Base-by-base conservation (phyloP, 768 basidiomycete species). In the Phylloporus sp. region DNA sequence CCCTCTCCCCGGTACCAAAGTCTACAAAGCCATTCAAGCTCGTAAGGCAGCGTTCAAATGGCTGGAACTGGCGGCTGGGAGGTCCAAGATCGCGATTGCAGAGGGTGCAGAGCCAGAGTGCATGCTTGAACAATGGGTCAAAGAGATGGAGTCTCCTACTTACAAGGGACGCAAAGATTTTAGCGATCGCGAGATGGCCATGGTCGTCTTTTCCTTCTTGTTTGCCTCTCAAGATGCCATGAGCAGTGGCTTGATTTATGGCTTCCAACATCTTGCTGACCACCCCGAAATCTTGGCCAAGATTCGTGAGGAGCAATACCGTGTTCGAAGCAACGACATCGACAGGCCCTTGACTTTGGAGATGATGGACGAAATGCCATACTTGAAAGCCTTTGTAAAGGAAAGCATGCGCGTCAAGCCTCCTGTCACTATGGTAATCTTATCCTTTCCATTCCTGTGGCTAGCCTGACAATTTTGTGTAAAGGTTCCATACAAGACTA, bases 151-250 rank as follows among this genome's bases (percentile, higher is more conserved):
- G 34, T 82, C 84, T 23, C 85, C 80, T 15, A 64, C 67, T 70
- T 66, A 75, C 64, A 95, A 94, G 69, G 86, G 88, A 57, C 83
- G 85, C 57, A 81, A 76, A 55, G 91, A 97, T 55, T 98, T 94
- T 73, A 88, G 84, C 58, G 88, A 98, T 68, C 78, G 80, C 59
- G 95, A 99, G 72, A 98, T 98, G 83, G 93, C 91, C 26, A 90
- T 97, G 86, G 95, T 97, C 63, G 72, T 99, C 35, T 86, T 99
- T 65, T 93, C 91, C 11, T 98, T 98, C 85, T 75, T 99, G 48
- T 97, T 97, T 63, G 97, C 92, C 2, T 88, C 85, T 23, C 92
- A 97, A 75, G 97, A 99, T 67, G 97, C 97, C 43, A 98, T 99
- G 97, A 91, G 91, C 67, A 93, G 90, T 54, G 95, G 94, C 45